These are phyloP conservation scores for Trichoderma sp. DNA, from an alignment of 2,329 filamentous ascomycete genomes.

Conservation along the genomic window DNA sequence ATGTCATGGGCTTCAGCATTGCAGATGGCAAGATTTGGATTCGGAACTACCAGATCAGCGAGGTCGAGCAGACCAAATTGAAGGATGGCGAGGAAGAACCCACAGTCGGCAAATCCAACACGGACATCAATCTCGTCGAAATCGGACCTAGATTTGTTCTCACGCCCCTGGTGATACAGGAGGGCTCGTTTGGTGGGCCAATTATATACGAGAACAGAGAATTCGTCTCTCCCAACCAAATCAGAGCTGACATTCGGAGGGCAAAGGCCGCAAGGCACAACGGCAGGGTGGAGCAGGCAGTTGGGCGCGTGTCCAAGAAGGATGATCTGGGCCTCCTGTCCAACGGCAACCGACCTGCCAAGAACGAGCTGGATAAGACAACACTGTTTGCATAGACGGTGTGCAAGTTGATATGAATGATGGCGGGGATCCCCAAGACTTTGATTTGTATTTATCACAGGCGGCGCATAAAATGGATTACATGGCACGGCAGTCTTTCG, in stretches of 20 bases:
- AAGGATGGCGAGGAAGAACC: conserved; percentile 40
- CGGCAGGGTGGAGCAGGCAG: conserved; percentile 67
- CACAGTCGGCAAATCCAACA: conserved; percentile 45
- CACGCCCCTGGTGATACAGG: conserved; percentile 91
- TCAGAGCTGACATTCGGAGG: conserved; percentile 75
- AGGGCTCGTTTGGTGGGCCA: conserved; percentile 91
- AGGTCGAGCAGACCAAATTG: conserved; percentile 64
- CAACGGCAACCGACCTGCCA: conserved; percentile 60
- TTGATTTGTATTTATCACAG: conserved; percentile 4
- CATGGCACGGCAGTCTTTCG: conserved; percentile 2
- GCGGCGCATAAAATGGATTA: conserved; percentile 13
- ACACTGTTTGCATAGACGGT: conserved; percentile 70
- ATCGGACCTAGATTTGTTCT: conserved; percentile 92
- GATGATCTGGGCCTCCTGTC: conserved; percentile 72
- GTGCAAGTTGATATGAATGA: not conserved
- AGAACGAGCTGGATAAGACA: conserved; percentile 72
- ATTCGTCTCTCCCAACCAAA: conserved; percentile 94
- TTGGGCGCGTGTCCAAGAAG: conserved; percentile 72
- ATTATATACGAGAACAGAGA: conserved; percentile 98
- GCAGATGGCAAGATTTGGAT: conserved; percentile 96
- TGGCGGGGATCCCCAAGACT: not conserved
- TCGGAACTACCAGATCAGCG: conserved; percentile 88
- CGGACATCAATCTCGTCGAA: conserved; percentile 81
- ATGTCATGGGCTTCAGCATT: conserved; percentile 87
- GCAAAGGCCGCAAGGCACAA: conserved; percentile 77